These are phyloP conservation scores for Ophioceras dolichostomum DNA, from an alignment of 2,329 filamentous ascomycete species.

Conservation along the genomic window DNA sequence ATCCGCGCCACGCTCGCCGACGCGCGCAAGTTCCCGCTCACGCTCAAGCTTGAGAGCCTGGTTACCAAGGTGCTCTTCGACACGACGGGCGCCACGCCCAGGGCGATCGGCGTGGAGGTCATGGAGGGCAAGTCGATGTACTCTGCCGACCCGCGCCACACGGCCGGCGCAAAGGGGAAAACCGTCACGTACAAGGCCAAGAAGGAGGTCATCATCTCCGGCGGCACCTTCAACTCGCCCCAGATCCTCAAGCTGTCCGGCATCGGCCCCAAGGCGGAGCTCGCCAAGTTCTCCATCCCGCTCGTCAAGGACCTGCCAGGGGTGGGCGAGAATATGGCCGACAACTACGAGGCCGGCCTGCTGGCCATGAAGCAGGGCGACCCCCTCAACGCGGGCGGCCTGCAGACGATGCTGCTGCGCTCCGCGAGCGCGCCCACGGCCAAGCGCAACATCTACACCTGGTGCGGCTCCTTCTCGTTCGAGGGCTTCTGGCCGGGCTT, in stretches of 20 bases:
- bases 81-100: constrained; percentile 13
- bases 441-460: constrained; percentile 17
- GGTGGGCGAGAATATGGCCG: constrained; percentile 49
- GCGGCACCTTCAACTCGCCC: constrained; percentile 32
- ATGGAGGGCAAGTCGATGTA: constrained; percentile 22
- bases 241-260: constrained; percentile 33
- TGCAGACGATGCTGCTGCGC: constrained; percentile 13
- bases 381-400: constrained; percentile 14
- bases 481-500: constrained; percentile 20
- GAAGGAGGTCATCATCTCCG: constrained; percentile 33
- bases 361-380: constrained; percentile 20
- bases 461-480: constrained; percentile 18
- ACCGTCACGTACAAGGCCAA: constrained; percentile 17
- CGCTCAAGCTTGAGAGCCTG: constrained; percentile 20
- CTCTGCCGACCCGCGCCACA: constrained; percentile 22
- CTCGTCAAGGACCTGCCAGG: constrained; percentile 36
- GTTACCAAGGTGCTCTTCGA: constrained; percentile 24
- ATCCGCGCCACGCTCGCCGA: constrained; percentile 16
- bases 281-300: constrained; percentile 14
- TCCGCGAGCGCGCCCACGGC: constrained; percentile 15
- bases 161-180: constrained; percentile 5
- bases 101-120: constrained; percentile 15
- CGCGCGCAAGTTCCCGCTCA: constrained; percentile 30
- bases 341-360: constrained; percentile 35
- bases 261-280: constrained; percentile 26